Evolutionary conservation across 2,329 filamentous ascomycete genomes (phyloP).

Genomic region (Calonectria ilicicola): DNA sequence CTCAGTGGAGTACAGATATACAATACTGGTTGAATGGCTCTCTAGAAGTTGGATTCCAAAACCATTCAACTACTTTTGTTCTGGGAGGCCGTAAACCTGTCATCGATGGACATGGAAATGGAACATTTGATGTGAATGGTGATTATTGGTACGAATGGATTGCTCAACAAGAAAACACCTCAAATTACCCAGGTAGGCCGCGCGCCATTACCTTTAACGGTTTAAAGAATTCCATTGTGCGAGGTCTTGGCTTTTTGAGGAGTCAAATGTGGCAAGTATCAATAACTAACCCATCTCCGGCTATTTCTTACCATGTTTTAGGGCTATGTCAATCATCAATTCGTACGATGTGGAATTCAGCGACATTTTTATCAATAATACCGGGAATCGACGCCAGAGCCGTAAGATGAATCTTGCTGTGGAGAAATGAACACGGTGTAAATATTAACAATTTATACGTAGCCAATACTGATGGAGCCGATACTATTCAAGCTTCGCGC

Average conservation of each 20-base stretch:
- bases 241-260: not conserved
- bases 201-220: not conserved
- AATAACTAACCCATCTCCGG: too few species aligned
- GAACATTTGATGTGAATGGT: not conserved
- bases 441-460: not conserved
- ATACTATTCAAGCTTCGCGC: not conserved
- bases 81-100: not conserved
- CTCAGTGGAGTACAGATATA: not conserved
- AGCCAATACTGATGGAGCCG: not conserved
- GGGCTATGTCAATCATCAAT: not conserved
- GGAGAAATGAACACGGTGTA: not conserved
- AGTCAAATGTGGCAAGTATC: not conserved
- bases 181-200: not conserved
- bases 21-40: not conserved
- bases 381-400: not conserved
- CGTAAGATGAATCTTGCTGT: not conserved
- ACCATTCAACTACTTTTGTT: not conserved
- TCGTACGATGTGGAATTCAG: not conserved
- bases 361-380: not conserved
- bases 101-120: not conserved
- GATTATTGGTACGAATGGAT: slow-evolving; percentile 5
- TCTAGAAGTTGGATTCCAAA: not conserved
- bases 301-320: not conserved
- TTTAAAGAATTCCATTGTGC: not conserved
- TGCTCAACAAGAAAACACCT: not conserved